Conservation (phyloP, 345 rosid species). For the Murraya koenigii region DNA sequence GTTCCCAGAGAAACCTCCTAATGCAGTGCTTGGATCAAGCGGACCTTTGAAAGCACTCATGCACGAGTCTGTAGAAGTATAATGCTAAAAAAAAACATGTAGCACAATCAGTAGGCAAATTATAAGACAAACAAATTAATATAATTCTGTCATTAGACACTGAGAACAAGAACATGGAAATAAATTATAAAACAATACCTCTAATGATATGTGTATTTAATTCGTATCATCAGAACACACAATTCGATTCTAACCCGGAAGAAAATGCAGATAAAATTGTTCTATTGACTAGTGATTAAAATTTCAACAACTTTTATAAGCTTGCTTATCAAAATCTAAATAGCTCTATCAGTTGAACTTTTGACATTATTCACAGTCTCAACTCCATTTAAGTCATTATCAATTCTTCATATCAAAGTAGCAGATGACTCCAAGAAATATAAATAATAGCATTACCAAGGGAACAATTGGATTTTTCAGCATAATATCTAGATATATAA, state of each 20-base stretch:
- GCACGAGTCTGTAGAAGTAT: constrained; percentile 77
- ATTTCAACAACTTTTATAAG: not conserved
- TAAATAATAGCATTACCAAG: not conserved
- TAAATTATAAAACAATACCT: not conserved
- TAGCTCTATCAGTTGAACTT: not conserved
- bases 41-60: constrained; percentile 93
- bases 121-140: not conserved
- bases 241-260: not conserved
- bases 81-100: constrained; percentile 61
- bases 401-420: constrained; percentile 1
- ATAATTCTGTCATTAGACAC: not conserved
- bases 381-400: not conserved
- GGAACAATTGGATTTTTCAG: not conserved
- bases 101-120: constrained; percentile 10
- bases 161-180: not conserved
- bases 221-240: not conserved
- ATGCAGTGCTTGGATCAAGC: constrained; percentile 88
- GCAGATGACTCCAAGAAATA: not conserved
- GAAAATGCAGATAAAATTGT: not conserved
- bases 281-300: not conserved
- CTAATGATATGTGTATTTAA: not conserved
- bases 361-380: not conserved
- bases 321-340: not conserved
- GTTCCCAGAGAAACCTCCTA: constrained; percentile 90
- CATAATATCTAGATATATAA: not conserved